phyloP scores from a whole-genome alignment of 441 rosid genomes.

The Euphorbia corollata region DNA sequence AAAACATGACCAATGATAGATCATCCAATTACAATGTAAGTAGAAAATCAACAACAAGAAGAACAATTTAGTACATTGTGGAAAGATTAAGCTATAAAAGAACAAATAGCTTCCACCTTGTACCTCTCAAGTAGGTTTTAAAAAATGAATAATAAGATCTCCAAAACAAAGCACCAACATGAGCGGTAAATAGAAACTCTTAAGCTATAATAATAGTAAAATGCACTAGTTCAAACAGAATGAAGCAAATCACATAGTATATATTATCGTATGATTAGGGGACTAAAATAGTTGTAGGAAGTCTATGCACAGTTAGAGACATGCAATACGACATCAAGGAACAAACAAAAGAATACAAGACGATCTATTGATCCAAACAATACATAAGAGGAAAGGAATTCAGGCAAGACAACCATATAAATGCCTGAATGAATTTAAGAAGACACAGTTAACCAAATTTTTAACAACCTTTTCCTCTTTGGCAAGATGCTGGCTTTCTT shows the following conservation, averaged over 20 bases:
- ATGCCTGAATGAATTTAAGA: neutral
- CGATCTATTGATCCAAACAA: neutral
- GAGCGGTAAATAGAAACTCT: too few species aligned
- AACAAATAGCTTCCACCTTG: too few species aligned
- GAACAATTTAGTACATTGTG: too few species aligned
- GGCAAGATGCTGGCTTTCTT: slow-evolving; percentile 80
- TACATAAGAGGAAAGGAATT: neutral
- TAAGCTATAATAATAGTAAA: too few species aligned
- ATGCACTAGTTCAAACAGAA: neutral
- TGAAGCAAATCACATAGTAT: neutral
- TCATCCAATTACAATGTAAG: neutral
- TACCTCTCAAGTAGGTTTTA: too few species aligned
- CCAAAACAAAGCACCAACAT: too few species aligned
- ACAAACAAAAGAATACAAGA: neutral
- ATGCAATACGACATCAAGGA: neutral
- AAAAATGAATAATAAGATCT: too few species aligned
- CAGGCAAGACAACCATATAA: neutral
- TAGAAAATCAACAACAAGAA: neutral
- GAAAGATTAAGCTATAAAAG: too few species aligned
- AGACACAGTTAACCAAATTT: neutral
- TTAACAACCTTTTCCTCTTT: slow-evolving; percentile 57
- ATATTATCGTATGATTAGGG: too few species aligned
- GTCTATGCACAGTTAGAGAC: neutral
- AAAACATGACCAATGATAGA: neutral
- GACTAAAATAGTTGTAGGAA: neutral